Conservation (phyloP, 2,329 filamentous ascomycete species). For the Pseudocercospora fuligena region DNA sequence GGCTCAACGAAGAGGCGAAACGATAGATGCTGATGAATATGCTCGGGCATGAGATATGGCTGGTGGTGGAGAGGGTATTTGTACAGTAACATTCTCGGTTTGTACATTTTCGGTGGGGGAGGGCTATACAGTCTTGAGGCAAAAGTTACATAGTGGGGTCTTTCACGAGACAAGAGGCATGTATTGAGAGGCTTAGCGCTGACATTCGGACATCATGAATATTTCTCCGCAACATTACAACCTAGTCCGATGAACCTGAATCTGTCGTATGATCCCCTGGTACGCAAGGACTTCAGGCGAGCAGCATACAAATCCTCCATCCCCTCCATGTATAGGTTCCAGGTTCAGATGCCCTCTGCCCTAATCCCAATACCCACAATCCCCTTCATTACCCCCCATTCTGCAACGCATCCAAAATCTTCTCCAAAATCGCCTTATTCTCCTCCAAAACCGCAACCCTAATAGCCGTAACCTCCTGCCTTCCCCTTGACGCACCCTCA, state of each 20-base stretch:
- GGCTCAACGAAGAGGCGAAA: slow-evolving; percentile 50
- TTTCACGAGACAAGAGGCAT: not conserved
- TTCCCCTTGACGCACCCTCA: not conserved
- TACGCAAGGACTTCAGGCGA: not conserved
- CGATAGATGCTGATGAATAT: slow-evolving; percentile 41
- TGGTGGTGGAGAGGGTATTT: not conserved
- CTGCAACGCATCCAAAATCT: not conserved
- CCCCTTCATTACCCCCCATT: not conserved
- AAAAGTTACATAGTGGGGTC: not conserved
- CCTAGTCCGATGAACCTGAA: not conserved
- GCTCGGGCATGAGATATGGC: slow-evolving; percentile 14
- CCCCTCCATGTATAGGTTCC: not conserved
- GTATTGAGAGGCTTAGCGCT: not conserved
- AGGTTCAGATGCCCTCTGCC: not conserved
- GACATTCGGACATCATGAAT: not conserved
- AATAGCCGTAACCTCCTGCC: not conserved
- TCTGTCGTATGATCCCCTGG: not conserved
- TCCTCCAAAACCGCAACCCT: not conserved
- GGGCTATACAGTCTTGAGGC: not conserved
- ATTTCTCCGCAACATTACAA: not conserved
- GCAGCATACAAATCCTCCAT: too few relatives aligned
- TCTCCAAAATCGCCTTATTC: not conserved
- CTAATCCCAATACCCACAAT: not conserved
- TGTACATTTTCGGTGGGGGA: not conserved
- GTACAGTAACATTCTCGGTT: not conserved